Base-by-base conservation (phyloP, 148 eudicot species). In the Gaultheria prostrata region DNA sequence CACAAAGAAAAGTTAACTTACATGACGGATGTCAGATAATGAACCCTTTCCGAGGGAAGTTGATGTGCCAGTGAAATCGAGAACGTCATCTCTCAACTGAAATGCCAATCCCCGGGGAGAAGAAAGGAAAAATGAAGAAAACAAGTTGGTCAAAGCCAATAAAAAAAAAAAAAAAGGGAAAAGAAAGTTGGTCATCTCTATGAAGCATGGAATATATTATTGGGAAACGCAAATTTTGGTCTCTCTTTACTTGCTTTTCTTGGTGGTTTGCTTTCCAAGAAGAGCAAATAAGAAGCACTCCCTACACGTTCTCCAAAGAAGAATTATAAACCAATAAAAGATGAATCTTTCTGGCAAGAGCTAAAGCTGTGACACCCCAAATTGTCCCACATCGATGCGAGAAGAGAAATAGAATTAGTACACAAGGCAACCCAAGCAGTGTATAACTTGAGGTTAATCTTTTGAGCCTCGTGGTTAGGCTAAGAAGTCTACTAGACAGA, bases 41-140 rank as follows among this genome's bases (percentile, higher is more conserved):
- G 98, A 92, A 75, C 98, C 98, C 90, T 95, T 95, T 56, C 98
- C 98, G 50, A 95, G 98, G 63, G 98, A 91, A 33, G 95, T 78
- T 73, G 98, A 94, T 70, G 98, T 95, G 86, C 98, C 98, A 35
- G 94, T 95, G 91, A 92, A 95, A 90, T 95, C 98, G 46, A 94
- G 97, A 56, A 93, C 98, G 45, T 95, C 98, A 39, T 95, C 98
- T 61, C 94, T 92, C 84, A 95, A 85, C 84, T 95, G 98, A 86
- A 78, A 95, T 69, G 98, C 98, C 92, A 95, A 82, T 71, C 98
- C 98, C 98, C 94, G 94, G 59, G 73, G 39, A 78, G 84, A 54
- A 77, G 80, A 63, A n/a, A 86, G 67, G 74, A 28, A 63, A 51
- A 77, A 63, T 26, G 18, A 39, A 76, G 46, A 59, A 57, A 86